phyloP scores from a whole-genome alignment of 2,329 filamentous ascomycete genomes.

The Trichoderma harzianum region DNA sequence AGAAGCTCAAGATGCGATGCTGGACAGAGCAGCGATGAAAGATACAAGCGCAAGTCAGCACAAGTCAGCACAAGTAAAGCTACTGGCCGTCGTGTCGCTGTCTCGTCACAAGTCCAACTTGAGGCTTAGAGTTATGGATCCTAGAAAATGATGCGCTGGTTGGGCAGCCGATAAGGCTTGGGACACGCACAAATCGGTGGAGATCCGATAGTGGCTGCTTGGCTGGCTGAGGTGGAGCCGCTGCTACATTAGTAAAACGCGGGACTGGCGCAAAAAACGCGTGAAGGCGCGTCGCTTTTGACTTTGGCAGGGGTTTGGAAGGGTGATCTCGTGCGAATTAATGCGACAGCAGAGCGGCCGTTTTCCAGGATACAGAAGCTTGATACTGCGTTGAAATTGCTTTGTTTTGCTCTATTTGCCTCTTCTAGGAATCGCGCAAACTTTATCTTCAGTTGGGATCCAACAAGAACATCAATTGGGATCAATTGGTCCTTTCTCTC shows the following conservation, averaged over 20 bases:
- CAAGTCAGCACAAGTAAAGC: background rate
- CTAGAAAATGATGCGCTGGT: slow-evolving; percentile 12
- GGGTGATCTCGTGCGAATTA: background rate
- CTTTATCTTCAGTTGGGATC: too few species aligned
- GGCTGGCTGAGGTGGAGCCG: slow-evolving; percentile 8
- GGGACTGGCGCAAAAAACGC: slow-evolving; percentile 13
- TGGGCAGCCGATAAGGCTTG: slow-evolving; percentile 18
- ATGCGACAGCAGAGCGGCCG: background rate
- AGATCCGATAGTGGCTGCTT: slow-evolving; percentile 15
- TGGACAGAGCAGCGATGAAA: background rate
- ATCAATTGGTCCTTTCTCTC: background rate
- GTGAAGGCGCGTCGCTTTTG: slow-evolving; percentile 15
- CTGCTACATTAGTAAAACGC: slow-evolving; percentile 3
- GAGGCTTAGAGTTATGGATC: background rate
- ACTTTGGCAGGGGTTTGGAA: background rate
- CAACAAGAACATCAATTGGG: background rate
- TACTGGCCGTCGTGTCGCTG: background rate
- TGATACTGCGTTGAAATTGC: background rate
- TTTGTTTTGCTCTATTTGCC: background rate
- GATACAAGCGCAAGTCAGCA: background rate
- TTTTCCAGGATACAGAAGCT: background rate
- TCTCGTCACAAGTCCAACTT: background rate
- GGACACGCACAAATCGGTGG: slow-evolving; percentile 10
- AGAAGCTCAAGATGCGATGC: background rate
- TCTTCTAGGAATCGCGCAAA: background rate